phyloP scores from a whole-genome alignment of 805 yeast genomes.

The Candida rishiriensis region DNA sequence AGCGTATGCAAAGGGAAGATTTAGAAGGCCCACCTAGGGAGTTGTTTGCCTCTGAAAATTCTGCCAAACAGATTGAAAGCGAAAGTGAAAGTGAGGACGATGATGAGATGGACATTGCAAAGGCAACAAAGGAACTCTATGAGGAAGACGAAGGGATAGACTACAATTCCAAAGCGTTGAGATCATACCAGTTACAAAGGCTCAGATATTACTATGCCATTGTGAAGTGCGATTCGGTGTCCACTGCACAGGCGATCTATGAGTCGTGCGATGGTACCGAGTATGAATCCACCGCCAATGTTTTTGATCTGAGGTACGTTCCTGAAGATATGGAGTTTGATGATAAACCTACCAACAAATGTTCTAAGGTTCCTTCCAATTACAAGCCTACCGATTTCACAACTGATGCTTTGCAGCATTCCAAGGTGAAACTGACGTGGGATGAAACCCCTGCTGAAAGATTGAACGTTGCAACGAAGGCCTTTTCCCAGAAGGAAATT shows the following conservation, averaged over 20 bases:
- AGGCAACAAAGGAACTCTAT: slow-evolving; percentile 65
- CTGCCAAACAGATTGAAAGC: slow-evolving; percentile 35
- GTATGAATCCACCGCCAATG: slow-evolving; percentile 91
- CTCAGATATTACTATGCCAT: slow-evolving; percentile 91
- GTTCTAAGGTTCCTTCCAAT: slow-evolving; percentile 65
- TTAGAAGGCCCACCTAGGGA: slow-evolving; percentile 90
- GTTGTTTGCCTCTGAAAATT: slow-evolving; percentile 52
- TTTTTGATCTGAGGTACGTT: slow-evolving; percentile 86
- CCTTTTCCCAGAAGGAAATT: slow-evolving; percentile 82
- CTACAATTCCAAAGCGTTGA: slow-evolving; percentile 75
- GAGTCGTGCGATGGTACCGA: slow-evolving; percentile 92
- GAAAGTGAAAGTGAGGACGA: slow-evolving; percentile 44
- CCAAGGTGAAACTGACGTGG: slow-evolving; percentile 96
- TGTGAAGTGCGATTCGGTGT: slow-evolving; percentile 70
- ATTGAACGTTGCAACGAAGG: slow-evolving; percentile 65
- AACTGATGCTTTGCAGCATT: slow-evolving; percentile 94
- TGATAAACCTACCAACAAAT: slow-evolving; percentile 67
- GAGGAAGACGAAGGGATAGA: slow-evolving; percentile 81
- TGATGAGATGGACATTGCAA: slow-evolving; percentile 40
- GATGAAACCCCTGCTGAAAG: slow-evolving; percentile 97
- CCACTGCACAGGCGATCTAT: slow-evolving; percentile 72
- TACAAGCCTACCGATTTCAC: slow-evolving; percentile 80
- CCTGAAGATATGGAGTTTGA: slow-evolving; percentile 92
- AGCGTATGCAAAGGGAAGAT: slow-evolving; percentile 85
- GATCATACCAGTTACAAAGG: slow-evolving; percentile 90